A percentile compares a stretch with the other conserved stretches of the same genome.
phyloP scores from a whole-genome alignment of 2,329 filamentous ascomycete species.

The Alternaria novae-zelandiae region DNA sequence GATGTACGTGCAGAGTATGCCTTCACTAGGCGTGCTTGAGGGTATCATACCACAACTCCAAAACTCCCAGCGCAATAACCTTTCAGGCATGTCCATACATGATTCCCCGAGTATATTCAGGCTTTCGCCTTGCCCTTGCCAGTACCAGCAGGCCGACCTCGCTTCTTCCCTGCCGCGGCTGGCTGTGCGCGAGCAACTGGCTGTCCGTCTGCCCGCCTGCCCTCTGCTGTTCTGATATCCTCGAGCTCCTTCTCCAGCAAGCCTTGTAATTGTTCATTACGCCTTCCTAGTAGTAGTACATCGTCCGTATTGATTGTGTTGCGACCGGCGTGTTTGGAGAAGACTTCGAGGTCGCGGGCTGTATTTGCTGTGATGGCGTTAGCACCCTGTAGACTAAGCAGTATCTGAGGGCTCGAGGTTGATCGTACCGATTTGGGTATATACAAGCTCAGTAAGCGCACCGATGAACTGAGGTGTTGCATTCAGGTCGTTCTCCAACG shows the following conservation, averaged over 20 bases:
- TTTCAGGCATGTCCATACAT: neutral
- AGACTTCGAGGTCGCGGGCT: slow-evolving; percentile 66
- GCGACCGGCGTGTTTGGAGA: slow-evolving; percentile 75
- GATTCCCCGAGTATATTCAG: neutral
- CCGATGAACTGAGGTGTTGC: slow-evolving; percentile 92
- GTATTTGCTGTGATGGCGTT: slow-evolving; percentile 36
- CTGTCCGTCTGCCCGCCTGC: slow-evolving; percentile 23
- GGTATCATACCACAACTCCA: slow-evolving; percentile 17
- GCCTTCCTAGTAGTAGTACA: slow-evolving; percentile 82
- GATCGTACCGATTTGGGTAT: slow-evolving; percentile 77
- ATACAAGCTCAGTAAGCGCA: slow-evolving; percentile 77
- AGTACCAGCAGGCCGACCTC: slow-evolving; percentile 28
- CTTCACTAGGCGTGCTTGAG: neutral
- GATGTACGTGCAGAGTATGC: neutral
- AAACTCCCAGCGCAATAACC: neutral
- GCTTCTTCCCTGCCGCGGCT: slow-evolving; percentile 19
- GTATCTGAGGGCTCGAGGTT: neutral
- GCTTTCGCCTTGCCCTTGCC: slow-evolving; percentile 32
- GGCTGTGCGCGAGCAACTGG: slow-evolving; percentile 7
- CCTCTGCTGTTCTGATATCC: slow-evolving; percentile 42
- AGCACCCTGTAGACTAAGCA: neutral
- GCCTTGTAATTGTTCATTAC: slow-evolving; percentile 82
- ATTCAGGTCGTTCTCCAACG: slow-evolving; percentile 74
- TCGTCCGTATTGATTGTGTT: slow-evolving; percentile 83
- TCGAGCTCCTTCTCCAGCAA: slow-evolving; percentile 76